Evolutionary conservation across 2,329 filamentous ascomycete genomes (phyloP), one percentile per base, ranked within the genome.

Genomic region (Penicillium capsulatum): DNA sequence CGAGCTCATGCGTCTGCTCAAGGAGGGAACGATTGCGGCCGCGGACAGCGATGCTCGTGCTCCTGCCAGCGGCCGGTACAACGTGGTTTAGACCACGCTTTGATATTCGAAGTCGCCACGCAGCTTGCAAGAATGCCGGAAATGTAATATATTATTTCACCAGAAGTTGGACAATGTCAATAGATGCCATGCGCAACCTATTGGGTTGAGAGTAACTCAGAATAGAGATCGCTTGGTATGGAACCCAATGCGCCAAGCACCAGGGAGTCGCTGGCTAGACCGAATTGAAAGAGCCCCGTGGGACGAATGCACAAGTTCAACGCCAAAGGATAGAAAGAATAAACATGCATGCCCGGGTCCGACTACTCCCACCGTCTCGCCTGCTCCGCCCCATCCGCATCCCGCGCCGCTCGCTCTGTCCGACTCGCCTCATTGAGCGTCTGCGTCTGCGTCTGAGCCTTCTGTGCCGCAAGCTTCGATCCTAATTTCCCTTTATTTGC

Each of bases 11-110:
- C 79, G 90, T 32, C 70, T 96, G 57, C 69, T 98, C 53, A 88
- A 84, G 61, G 92, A 97, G 66, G 92, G 87, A 9, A 95, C 90
- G 0, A 80, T 94, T 57, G 88, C 88, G 10, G 89, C 90, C 8
- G 86, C 84, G 17, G 90, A 96, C 56, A 84, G 85, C n/a, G 84
- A 92, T 60, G 83, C 80, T 44, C 78, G 89, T 48, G 84, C 84
- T 10, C 85, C 87, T 1, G 81, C 81, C 15, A 83, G 82, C 58
- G 87, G 87, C 42, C 79, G 90, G 56, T 98, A 97, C 62, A 94
- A 80, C 31, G 88, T 97, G 57, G 80, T 88, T 14, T 41, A 34
- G 19, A 40, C 94, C n/a, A 8, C 22, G 17, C 50, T 22, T 9
- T 22, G 19, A 9, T 9, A 9, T 5, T 9, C 9, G 19, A 22